Conservation (phyloP, 1,284 basidiomycete genomes). For the Moesziomyces aphidis region DNA sequence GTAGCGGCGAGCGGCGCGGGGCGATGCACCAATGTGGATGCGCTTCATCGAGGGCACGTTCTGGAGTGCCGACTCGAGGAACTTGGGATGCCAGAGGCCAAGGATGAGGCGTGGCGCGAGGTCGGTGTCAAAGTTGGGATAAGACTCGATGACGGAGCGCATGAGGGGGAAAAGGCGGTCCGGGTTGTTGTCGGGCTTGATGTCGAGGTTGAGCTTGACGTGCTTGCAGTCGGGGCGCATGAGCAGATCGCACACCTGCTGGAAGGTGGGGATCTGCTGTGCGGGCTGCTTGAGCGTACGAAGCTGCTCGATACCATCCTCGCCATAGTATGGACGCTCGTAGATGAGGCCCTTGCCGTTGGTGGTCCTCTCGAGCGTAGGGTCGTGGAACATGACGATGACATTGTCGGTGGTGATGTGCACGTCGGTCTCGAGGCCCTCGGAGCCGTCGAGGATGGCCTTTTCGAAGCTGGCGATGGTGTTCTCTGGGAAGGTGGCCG, state of each 20-base stretch:
- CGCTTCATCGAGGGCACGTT: slow-evolving; percentile 84
- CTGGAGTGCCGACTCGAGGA: slow-evolving; percentile 80
- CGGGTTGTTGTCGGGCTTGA: slow-evolving; percentile 93
- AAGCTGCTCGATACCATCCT: slow-evolving; percentile 80
- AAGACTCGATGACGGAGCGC: slow-evolving; percentile 78
- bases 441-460: slow-evolving; percentile 64
- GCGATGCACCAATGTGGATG: slow-evolving; percentile 83
- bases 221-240: slow-evolving; percentile 64
- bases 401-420: slow-evolving; percentile 91
- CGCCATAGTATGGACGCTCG: slow-evolving; percentile 71
- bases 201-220: slow-evolving; percentile 75
- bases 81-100: slow-evolving; percentile 84
- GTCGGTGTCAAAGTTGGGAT: slow-evolving; percentile 80
- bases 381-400: slow-evolving; percentile 96
- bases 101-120: slow-evolving; percentile 92
- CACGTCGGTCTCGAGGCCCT: slow-evolving; percentile 78
- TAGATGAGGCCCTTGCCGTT: slow-evolving; percentile 72
- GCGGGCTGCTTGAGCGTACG: slow-evolving; percentile 83
- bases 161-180: slow-evolving; percentile 86
- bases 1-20: slow-evolving; percentile 78
- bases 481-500: slow-evolving; percentile 67
- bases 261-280: slow-evolving; percentile 67
- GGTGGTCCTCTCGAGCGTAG: slow-evolving; percentile 74
- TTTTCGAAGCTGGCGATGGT: slow-evolving; percentile 65
- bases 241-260: slow-evolving; percentile 61